These are phyloP conservation scores for Cryptococcus sp. DNA, from an alignment of 1,284 basidiomycete species.

Conservation along the genomic window DNA sequence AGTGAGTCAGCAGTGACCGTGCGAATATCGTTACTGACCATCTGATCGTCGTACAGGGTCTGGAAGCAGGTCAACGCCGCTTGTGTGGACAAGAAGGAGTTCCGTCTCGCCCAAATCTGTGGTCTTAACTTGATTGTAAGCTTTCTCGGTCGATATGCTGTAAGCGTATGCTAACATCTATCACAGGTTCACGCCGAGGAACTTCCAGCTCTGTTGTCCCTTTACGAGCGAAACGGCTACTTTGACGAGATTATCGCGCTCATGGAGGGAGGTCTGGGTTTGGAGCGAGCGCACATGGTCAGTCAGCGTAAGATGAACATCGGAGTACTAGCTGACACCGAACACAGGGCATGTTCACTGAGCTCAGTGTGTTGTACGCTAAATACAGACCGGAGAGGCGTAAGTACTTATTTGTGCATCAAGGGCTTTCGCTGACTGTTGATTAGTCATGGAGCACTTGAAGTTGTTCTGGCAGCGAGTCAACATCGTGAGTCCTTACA, in stretches of 20 bases:
- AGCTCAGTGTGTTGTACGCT: conserved; percentile 90
- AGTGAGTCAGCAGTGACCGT: conserved; percentile 60
- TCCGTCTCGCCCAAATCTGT: conserved; percentile 97
- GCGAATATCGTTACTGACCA: neutral
- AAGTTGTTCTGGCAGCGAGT: conserved; percentile 97
- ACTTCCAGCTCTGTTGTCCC: conserved; percentile 73
- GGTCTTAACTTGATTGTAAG: conserved; percentile 89
- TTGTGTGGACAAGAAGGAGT: conserved; percentile 95
- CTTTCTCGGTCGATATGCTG: conserved; percentile 15
- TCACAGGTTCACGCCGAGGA: conserved; percentile 67
- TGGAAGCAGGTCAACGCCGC: conserved; percentile 99
- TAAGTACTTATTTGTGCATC: conserved; percentile 53
- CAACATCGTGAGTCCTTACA: conserved; percentile 71
- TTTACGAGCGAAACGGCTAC: conserved; percentile 89
- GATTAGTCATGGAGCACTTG: conserved; percentile 92
- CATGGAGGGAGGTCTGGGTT: conserved; percentile 89
- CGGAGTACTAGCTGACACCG: conserved; percentile 7
- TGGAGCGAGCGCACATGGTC: conserved; percentile 91
- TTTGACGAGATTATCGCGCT: conserved; percentile 92
- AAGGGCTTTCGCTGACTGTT: neutral
- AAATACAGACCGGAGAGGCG: conserved; percentile 94
- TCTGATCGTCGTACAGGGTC: conserved; percentile 61
- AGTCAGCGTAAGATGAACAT: conserved; percentile 13
- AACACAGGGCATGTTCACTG: conserved; percentile 60
- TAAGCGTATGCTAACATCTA: neutral